Percentiles rank a stretch among this genome's conserved stretches.
These are phyloP conservation scores for Glycine soja DNA, from an alignment of 306 rosid genomes.

Conservation along the genomic window DNA sequence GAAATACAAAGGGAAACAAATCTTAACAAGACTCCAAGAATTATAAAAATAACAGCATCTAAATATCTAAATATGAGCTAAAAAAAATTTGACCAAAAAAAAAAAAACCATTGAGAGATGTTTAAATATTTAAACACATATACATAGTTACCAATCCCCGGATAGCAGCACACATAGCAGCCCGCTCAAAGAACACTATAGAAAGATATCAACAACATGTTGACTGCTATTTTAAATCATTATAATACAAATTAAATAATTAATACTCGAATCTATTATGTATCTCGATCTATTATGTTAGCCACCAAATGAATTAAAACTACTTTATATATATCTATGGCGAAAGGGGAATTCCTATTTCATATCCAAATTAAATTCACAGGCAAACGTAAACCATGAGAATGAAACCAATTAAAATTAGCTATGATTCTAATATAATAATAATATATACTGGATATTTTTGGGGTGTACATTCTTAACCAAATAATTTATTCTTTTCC, in stretches of 20 bases:
- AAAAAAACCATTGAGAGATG: background rate
- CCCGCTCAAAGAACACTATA: background rate
- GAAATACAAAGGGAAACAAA: slow-evolving; percentile 31
- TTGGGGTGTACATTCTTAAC: too few relatives aligned
- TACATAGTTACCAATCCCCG: background rate
- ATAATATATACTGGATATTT: too few relatives aligned
- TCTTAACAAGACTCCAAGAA: background rate
- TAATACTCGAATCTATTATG: background rate
- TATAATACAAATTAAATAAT: background rate
- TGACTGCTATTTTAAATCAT: background rate
- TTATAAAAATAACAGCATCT: background rate
- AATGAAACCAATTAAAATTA: too few relatives aligned
- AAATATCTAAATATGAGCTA: background rate
- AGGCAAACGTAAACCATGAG: too few relatives aligned
- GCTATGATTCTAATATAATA: too few relatives aligned
- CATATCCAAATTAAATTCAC: too few relatives aligned
- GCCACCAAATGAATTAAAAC: too few relatives aligned
- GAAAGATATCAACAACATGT: background rate
- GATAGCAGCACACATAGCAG: background rate
- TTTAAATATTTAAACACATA: background rate
- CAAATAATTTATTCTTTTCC: too few relatives aligned
- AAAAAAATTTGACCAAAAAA: background rate
- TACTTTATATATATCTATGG: too few relatives aligned
- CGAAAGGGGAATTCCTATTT: too few relatives aligned
- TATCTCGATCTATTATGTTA: too few relatives aligned